Conservation (phyloP, 306 rosid species). For the Comarum palustre region DNA sequence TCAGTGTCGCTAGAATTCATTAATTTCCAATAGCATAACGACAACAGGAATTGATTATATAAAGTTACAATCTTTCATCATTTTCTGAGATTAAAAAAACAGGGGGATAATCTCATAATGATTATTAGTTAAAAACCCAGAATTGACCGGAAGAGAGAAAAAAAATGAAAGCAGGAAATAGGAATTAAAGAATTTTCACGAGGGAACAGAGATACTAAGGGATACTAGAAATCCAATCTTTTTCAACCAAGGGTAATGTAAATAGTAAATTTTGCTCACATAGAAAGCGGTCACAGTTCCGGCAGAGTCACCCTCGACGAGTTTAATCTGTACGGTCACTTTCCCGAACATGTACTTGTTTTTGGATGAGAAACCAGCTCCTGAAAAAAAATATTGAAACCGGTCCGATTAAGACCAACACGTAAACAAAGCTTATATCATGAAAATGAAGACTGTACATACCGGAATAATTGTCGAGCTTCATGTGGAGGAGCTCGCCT, state of each 20-base stretch:
- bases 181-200: constrained; percentile 21
- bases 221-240: too few relatives aligned
- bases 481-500: constrained; percentile 72
- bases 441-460: background rate
- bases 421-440: background rate
- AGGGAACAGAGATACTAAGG: too few relatives aligned
- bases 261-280: constrained; percentile 46
- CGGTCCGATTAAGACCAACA: background rate
- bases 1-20: background rate
- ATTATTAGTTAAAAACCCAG: background rate
- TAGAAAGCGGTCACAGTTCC: constrained; percentile 96
- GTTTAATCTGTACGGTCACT: constrained; percentile 74
- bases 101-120: background rate
- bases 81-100: background rate
- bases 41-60: background rate
- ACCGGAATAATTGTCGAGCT: constrained; percentile 84
- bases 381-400: constrained; percentile 41
- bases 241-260: too few relatives aligned
- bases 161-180: constrained; percentile 32
- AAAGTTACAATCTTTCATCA: background rate
- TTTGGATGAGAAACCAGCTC: constrained; percentile 90
- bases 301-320: constrained; percentile 86
- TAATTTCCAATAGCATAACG: background rate
- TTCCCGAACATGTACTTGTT: constrained; percentile 81
- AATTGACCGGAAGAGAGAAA: constrained; percentile 1